Conservation (phyloP, 2,329 filamentous ascomycete species). For the Ceratocystis diversiconidia region DNA sequence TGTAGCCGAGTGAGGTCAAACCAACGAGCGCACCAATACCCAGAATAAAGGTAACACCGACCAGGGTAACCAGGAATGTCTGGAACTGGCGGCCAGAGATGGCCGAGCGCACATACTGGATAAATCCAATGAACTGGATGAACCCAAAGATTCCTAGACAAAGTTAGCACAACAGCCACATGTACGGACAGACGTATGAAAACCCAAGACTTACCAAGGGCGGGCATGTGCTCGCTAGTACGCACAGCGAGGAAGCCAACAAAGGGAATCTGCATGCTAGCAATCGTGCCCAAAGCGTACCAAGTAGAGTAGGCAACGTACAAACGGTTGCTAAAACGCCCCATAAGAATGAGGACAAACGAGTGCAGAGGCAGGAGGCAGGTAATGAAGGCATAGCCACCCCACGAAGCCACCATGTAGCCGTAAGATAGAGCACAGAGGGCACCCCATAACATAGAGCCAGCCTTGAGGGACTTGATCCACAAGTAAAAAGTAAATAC, state of each 20-base stretch:
- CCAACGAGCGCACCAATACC: slow-evolving; percentile 63
- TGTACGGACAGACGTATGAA: background rate
- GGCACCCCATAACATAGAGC: slow-evolving; percentile 92
- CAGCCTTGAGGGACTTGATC: slow-evolving; percentile 96
- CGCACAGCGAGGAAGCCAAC: slow-evolving; percentile 93
- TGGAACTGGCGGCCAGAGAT: slow-evolving; percentile 89
- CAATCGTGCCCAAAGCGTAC: slow-evolving; percentile 90
- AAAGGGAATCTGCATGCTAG: slow-evolving; percentile 98
- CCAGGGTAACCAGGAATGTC: slow-evolving; percentile 64
- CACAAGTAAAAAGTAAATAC: slow-evolving; percentile 98
- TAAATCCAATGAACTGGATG: slow-evolving; percentile 81
- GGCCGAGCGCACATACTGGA: slow-evolving; percentile 78
- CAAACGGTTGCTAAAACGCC: slow-evolving; percentile 79
- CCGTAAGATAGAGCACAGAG: slow-evolving; percentile 93
- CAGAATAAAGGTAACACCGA: slow-evolving; percentile 59
- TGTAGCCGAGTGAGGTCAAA: slow-evolving; percentile 78
- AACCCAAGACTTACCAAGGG: slow-evolving; percentile 52
- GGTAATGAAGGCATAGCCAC: slow-evolving; percentile 98
- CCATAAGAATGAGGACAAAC: slow-evolving; percentile 92
- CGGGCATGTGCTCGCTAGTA: slow-evolving; percentile 97
- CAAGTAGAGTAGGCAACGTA: slow-evolving; percentile 97
- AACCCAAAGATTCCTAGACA: slow-evolving; percentile 80
- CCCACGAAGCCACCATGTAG: slow-evolving; percentile 99
- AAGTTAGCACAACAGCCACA: background rate
- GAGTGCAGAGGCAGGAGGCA: slow-evolving; percentile 89